Percentiles rank a stretch among this genome's conserved stretches.
Conservation (phyloP, 371 early-diverging fungal genomes). For the Apophysomyces sp. region DNA sequence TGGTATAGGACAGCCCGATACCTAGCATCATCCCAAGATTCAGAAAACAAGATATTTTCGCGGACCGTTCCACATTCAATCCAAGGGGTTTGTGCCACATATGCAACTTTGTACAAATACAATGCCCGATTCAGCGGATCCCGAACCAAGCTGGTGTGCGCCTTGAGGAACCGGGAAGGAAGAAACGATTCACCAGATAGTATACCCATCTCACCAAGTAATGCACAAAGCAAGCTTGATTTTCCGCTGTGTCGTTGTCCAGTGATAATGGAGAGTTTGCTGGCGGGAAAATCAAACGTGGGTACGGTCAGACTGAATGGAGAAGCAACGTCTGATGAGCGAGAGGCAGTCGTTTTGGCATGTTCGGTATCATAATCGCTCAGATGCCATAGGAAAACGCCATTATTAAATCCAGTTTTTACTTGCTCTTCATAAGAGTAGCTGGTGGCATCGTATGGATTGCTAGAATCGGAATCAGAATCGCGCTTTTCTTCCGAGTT, state of each 20-base stretch:
- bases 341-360: not conserved
- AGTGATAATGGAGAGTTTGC: slow-evolving; percentile 57
- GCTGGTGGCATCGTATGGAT: not conserved
- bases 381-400: slow-evolving; percentile 25
- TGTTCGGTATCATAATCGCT: not conserved
- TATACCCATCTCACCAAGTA: slow-evolving; percentile 64
- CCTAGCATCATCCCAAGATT: slow-evolving; percentile 59
- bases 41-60: slow-evolving; percentile 84
- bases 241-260: slow-evolving; percentile 70
- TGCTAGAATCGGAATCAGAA: slow-evolving; percentile 11
- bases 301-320: slow-evolving; percentile 23
- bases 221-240: slow-evolving; percentile 62
- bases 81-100: slow-evolving; percentile 81
- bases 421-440: slow-evolving; percentile 15
- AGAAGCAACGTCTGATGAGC: not conserved
- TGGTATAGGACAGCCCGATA: slow-evolving; percentile 67
- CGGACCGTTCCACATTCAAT: slow-evolving; percentile 75
- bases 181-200: slow-evolving; percentile 41
- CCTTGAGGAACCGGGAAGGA: slow-evolving; percentile 31
- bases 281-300: slow-evolving; percentile 52
- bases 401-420: slow-evolving; percentile 19
- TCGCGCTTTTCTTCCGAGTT: slow-evolving; percentile 22
- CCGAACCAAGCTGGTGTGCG: slow-evolving; percentile 13
- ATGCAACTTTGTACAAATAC: slow-evolving; percentile 52
- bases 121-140: slow-evolving; percentile 11